Percentiles rank a stretch among this genome's conserved stretches.
Conservation (phyloP, 2,329 filamentous ascomycete species). For the Nemania sp. region DNA sequence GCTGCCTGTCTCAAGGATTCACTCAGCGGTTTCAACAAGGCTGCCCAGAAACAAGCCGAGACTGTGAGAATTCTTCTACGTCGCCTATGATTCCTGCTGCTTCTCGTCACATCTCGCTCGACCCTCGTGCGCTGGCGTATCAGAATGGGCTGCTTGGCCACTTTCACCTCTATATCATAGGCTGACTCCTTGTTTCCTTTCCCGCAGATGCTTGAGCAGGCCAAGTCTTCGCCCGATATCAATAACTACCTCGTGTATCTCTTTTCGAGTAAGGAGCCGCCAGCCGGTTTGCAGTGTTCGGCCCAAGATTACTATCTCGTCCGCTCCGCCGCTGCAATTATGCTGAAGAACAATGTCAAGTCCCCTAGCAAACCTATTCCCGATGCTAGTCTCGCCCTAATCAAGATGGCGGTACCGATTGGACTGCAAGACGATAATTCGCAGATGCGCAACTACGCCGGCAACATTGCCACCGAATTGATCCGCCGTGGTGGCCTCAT, state of each 20-base stretch:
- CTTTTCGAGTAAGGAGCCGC: constrained; percentile 70
- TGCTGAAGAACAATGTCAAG: constrained; percentile 93
- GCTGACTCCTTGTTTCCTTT: constrained; percentile 28
- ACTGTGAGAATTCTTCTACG: constrained; percentile 59
- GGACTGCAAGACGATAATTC: constrained; percentile 79
- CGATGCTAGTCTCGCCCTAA: constrained; percentile 70
- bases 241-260: constrained; percentile 97
- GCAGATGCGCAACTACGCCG: constrained; percentile 86
- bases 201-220: constrained; percentile 85
- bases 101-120: not conserved
- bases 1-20: constrained; percentile 90
- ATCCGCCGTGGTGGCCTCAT: constrained; percentile 82
- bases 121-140: constrained; percentile 28
- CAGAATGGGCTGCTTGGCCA: not conserved
- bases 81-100: constrained; percentile 21
- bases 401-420: constrained; percentile 77
- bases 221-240: constrained; percentile 86
- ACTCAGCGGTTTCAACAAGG: constrained; percentile 78
- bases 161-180: not conserved
- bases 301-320: constrained; percentile 71
- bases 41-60: constrained; percentile 86
- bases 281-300: constrained; percentile 62
- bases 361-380: constrained; percentile 75
- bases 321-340: constrained; percentile 84
- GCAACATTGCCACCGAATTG: constrained; percentile 92